Base-by-base conservation (phyloP, 371 early-diverging fungal genomes). In the Mortierella sp. region DNA sequence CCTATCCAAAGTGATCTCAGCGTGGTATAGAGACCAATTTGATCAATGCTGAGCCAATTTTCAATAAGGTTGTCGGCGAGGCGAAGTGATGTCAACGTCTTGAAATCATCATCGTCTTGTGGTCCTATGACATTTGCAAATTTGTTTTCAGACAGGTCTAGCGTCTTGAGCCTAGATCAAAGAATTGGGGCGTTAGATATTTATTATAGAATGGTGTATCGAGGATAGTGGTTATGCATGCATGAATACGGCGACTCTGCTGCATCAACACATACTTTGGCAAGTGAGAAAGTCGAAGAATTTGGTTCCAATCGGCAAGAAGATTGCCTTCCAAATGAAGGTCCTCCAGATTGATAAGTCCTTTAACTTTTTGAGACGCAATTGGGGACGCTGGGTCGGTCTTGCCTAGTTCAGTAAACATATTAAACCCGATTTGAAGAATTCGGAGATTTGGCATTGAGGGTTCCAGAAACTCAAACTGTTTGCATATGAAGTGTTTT, bases 241-340 rank as follows among this genome's bases (percentile, higher is more conserved):
- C 14, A 43, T 14, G 43, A 43, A 14, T 43, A 1, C 1, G 9
- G 5, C 9, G 5, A 3, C 9, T 43, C 14, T 9, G 3, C 1
- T 37, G 2, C 4, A 37, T n/a, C 2, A 18, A 54, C 3, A 26
- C 58, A 55, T 84, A 89, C 91, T 83, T 88, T 63, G 90, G 87
- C 26, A 92, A 77, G 0, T 76, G 66, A 8, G 86, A 84, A 1
- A 93, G 74, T 47, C 83, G 77, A 18, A 58, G 68, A 40, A 95
- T 78, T 64, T 90, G 84, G 1, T 72, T 74, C 94, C 93, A 95
- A 37, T 86, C 85, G 6, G 70, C 43, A 11, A 95, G 72, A 9
- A 37, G 24, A 73, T 95, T 95, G 60, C 87, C 78, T 72, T 95
- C 95, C 24, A 95, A 70, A 70, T 94, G 91, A 5, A 95, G 66